Base-by-base conservation (phyloP, 1,284 basidiomycete species). In the Ceratobasidium sp. region DNA sequence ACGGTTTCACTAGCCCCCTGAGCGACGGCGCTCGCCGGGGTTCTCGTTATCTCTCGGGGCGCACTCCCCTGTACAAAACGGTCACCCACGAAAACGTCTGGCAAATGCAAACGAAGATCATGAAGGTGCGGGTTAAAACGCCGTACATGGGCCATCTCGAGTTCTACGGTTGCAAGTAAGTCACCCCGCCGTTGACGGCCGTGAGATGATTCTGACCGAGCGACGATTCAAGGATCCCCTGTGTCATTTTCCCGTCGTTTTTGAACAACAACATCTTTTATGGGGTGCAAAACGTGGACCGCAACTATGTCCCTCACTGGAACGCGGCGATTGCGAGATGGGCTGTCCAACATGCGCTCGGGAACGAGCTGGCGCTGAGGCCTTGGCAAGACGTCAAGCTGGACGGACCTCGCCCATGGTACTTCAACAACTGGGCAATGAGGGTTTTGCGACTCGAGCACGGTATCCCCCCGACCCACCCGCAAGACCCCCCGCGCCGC, bases 81-180 rank as follows among this genome's bases (percentile, higher is more conserved):
- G 1, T 1, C 2, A n/a, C 11, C 32, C 66, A 68, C 32, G 32
- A 25, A 11, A 51, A 68, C 32, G 1, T 68, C 5, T 68, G 66
- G 66, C 66, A 68, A 19, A 49, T 68, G 51, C 34, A 52, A 8
- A 54, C 49, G 6, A 15, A 1, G 19, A 13, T 62, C 5, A 11
- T 62, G n/a, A 6, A 1, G 0, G 40, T n/a, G 1, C 5, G 3
- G 3, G 37, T 62, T n/a, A 22, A 34, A 4, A 44, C 37, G 7
- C 61, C 40, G 2, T n/a, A 34, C 37, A 15, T 25, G n/a, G 61
- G 40, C 1, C 1, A 6, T 3, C 22, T 62, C 19, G 5, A 13
- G n/a, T 62, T 62, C 15, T 44, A 22, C n/a, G 40, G 61, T 15
- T 62, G 61, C 37, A n/a, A 11, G 61, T 62, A 13, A 62, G 61